These are phyloP conservation scores for Colletotrichum theobromicola DNA, from an alignment of 2,329 filamentous ascomycete species.

Conservation along the genomic window DNA sequence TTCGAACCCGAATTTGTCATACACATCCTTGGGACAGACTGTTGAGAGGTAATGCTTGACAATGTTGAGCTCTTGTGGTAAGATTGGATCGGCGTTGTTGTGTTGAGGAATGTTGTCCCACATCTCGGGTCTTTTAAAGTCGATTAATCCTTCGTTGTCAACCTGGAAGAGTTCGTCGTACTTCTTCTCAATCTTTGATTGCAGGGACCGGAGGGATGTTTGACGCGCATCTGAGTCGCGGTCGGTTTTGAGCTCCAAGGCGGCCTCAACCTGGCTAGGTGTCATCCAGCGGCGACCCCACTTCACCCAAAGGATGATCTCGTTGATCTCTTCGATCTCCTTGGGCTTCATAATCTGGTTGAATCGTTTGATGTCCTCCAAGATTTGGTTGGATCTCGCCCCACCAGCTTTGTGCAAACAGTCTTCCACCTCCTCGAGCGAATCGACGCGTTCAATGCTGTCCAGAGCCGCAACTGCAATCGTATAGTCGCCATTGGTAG, in stretches of 20 bases:
- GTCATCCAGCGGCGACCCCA: slow-evolving; percentile 28
- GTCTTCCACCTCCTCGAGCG: slow-evolving; percentile 37
- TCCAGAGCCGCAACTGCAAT: slow-evolving; percentile 25
- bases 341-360: slow-evolving; percentile 34
- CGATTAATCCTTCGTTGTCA: background rate
- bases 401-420: slow-evolving; percentile 33
- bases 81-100: background rate
- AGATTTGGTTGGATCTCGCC: slow-evolving; percentile 34
- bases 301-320: slow-evolving; percentile 40
- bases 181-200: background rate
- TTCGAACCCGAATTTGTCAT: slow-evolving; percentile 36
- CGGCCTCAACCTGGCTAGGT: slow-evolving; percentile 30
- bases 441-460: slow-evolving; percentile 35
- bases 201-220: background rate
- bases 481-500: slow-evolving; percentile 22
- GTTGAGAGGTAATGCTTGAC: slow-evolving; percentile 32
- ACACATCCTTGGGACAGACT: slow-evolving; percentile 37
- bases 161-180: background rate
- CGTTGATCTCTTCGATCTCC: slow-evolving; percentile 41
- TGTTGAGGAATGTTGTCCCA: background rate
- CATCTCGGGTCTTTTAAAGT: background rate
- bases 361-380: slow-evolving; percentile 34
- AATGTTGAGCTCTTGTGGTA: background rate
- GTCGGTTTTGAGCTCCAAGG: background rate
- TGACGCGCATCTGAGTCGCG: background rate